phyloP scores from a whole-genome alignment of 345 rosid genomes.

The Erodium maritimum region DNA sequence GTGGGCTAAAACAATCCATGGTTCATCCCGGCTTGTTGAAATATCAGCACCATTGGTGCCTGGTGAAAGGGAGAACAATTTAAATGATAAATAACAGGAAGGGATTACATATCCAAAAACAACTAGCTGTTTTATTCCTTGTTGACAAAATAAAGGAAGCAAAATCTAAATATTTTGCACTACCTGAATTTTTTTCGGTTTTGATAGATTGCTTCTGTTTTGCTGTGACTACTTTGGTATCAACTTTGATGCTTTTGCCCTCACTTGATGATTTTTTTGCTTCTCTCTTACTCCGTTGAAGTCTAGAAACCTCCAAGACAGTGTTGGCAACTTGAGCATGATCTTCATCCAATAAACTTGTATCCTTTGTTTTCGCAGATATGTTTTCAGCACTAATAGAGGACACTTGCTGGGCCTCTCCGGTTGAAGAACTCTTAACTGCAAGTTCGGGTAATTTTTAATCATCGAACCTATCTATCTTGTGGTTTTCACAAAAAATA shows the following conservation, averaged over 20 bases:
- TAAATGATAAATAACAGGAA: not conserved
- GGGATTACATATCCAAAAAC: not conserved
- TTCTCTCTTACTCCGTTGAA: conserved; percentile 24
- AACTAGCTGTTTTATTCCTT: not conserved
- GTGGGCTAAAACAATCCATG: conserved; percentile 82
- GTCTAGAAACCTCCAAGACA: conserved; percentile 23
- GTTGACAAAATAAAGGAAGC: not conserved
- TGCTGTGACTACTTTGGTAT: conserved; percentile 12
- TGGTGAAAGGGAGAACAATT: not conserved
- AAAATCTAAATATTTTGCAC: not conserved
- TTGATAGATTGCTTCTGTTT: conserved; percentile 23
- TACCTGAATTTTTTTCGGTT: conserved; percentile 28
- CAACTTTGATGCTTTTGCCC: conserved; percentile 15
- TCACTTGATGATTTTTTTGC: conserved; percentile 21
- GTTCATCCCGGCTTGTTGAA: conserved; percentile 35
- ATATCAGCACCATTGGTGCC: conserved; percentile 6
- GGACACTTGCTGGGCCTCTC: conserved; percentile 13
- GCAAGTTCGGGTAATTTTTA: conserved; percentile 11
- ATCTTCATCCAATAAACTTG: conserved; percentile 13
- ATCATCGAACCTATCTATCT: not conserved
- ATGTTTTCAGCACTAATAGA: conserved; percentile 17
- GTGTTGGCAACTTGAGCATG: conserved; percentile 14
- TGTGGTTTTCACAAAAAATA: conserved; percentile 2
- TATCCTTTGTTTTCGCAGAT: conserved; percentile 18
- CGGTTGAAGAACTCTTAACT: conserved; percentile 33